Evolutionary conservation across 169 alveolate genomes (phyloP).

Genomic region (Theileria annulata): DNA sequence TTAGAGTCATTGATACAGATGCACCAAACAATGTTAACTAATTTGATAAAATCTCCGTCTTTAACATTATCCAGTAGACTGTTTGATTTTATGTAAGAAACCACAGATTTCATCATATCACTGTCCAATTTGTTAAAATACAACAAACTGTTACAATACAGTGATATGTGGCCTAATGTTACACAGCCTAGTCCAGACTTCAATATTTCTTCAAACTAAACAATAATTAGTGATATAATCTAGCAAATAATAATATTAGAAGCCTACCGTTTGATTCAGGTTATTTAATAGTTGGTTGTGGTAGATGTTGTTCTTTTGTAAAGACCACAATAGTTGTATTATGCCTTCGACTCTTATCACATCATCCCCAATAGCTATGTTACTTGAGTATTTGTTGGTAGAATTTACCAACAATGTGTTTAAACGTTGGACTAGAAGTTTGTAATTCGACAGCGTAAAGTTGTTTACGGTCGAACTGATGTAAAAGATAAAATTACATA

Average conservation of each 20-base stretch:
- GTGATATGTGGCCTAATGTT: constrained; percentile 45
- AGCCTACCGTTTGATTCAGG: constrained; percentile 21
- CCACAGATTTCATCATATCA: neutral
- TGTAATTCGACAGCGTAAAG: constrained; percentile 32
- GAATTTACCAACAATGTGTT: neutral
- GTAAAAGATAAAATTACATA: constrained; percentile 54
- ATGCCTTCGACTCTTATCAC: constrained; percentile 41
- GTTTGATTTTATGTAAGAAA: too few species aligned
- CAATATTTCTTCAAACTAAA: too few species aligned
- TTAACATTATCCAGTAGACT: neutral
- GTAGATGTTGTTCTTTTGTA: constrained; percentile 54
- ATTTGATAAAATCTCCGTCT: neutral
- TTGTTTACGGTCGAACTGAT: constrained; percentile 29
- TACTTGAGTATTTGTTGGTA: neutral
- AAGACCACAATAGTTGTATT: constrained; percentile 58
- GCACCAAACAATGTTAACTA: neutral
- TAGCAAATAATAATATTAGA: too few species aligned
- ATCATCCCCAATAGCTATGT: neutral
- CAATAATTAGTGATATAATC: too few species aligned
- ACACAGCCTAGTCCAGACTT: neutral
- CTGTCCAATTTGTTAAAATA: constrained; percentile 14
- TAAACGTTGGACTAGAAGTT: constrained; percentile 12
- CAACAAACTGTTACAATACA: constrained; percentile 31
- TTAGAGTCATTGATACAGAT: neutral
- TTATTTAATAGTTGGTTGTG: constrained; percentile 21